phyloP scores from a whole-genome alignment of 2,329 filamentous ascomycete species.

The Orbilia brochopaga region DNA sequence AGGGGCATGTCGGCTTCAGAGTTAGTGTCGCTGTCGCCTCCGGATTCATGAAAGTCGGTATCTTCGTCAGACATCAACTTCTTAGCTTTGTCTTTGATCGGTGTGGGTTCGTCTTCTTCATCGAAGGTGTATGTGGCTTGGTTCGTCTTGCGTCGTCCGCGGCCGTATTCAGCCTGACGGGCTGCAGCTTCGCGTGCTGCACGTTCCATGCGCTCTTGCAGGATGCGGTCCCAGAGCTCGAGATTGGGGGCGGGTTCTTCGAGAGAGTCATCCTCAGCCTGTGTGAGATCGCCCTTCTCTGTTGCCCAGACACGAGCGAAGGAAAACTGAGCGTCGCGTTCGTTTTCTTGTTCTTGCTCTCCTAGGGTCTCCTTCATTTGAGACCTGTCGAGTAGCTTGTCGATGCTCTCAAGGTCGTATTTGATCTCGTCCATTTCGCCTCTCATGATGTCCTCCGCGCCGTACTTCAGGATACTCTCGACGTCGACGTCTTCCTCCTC shows the following conservation, averaged over 20 bases:
- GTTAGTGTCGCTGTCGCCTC: constrained; percentile 51
- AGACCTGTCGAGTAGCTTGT: constrained; percentile 86
- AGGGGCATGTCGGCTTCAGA: constrained; percentile 53
- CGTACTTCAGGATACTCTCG: constrained; percentile 85
- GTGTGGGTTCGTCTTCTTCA: constrained; percentile 21
- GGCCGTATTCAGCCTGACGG: constrained; percentile 77
- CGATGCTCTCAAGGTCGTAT: constrained; percentile 82
- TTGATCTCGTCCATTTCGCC: constrained; percentile 69
- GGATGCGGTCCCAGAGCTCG: constrained; percentile 86
- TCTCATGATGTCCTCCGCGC: constrained; percentile 74
- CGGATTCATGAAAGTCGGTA: constrained; percentile 56
- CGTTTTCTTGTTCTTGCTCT: constrained; percentile 65
- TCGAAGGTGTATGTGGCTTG: constrained; percentile 46
- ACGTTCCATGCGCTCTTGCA: constrained; percentile 79
- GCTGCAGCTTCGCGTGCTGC: constrained; percentile 74
- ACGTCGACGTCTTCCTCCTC: constrained; percentile 79
- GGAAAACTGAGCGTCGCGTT: constrained; percentile 80
- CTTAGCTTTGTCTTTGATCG: constrained; percentile 14
- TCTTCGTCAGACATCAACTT: constrained; percentile 54
- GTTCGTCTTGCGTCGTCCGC: constrained; percentile 72
- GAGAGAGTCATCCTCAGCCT: constrained; percentile 61
- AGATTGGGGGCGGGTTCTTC: constrained; percentile 66
- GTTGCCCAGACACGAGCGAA: constrained; percentile 93
- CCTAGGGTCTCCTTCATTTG: constrained; percentile 73
- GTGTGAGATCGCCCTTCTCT: constrained; percentile 69